Percentiles rank a stretch among this genome's conserved stretches.
These are phyloP conservation scores for Coemansia sp. DNA, from an alignment of 192 early-diverging fungal species.

Conservation along the genomic window DNA sequence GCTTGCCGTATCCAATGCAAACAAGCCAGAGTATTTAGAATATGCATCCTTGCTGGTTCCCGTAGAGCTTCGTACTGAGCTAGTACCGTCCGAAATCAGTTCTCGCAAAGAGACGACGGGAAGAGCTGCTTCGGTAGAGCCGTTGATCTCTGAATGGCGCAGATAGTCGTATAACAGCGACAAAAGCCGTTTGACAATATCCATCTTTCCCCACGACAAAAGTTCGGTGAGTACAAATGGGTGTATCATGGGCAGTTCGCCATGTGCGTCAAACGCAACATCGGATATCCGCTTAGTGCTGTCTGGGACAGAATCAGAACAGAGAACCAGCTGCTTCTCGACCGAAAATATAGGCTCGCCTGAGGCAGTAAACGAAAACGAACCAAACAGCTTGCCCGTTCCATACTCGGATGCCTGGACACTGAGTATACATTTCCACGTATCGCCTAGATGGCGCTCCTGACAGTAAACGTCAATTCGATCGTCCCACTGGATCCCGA, in stretches of 20 bases:
- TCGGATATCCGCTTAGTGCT: conserved; percentile 21
- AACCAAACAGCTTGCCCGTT: conserved; percentile 30
- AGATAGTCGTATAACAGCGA: conserved; percentile 46
- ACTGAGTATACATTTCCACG: conserved; percentile 37
- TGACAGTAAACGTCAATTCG: conserved; percentile 51
- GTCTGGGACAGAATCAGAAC: conserved; percentile 18
- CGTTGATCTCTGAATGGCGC: conserved; percentile 31
- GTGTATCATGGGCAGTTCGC: conserved; percentile 47
- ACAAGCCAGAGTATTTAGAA: conserved; percentile 32
- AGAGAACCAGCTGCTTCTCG: conserved; percentile 30
- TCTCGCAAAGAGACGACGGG: conserved; percentile 36
- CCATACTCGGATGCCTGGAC: conserved; percentile 41
- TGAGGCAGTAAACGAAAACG: conserved; percentile 51
- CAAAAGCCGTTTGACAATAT: conserved; percentile 31
- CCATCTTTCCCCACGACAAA: conserved; percentile 52
- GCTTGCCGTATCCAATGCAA: conserved; percentile 10
- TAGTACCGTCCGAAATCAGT: conserved; percentile 12
- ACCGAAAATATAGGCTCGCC: conserved; percentile 52
- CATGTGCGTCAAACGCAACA: conserved; percentile 45
- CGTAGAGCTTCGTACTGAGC: background rate
- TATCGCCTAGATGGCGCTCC: conserved; percentile 44
- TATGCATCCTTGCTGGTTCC: background rate
- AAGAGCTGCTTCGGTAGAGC: conserved; percentile 15
- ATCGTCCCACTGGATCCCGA: conserved; percentile 53
- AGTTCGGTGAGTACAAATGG: conserved; percentile 49